A percentile compares a stretch with the other conserved stretches of the same genome.
Conservation (phyloP, 768 basidiomycete genomes). For the Leccinum variicolor region DNA sequence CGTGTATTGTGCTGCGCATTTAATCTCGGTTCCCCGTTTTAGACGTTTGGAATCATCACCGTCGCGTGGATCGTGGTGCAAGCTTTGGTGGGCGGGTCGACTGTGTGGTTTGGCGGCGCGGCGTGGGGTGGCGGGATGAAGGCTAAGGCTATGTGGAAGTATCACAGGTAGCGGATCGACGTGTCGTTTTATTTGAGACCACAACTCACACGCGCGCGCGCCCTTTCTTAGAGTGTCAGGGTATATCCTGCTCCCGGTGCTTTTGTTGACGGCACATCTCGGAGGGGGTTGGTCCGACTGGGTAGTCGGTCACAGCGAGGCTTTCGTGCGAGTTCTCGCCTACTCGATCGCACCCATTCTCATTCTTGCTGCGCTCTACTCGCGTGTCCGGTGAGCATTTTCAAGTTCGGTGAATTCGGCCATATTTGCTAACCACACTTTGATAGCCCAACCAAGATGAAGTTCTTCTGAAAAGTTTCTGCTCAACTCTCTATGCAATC, state of each 20-base stretch:
- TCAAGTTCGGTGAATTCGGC: neutral
- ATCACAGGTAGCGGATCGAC: slow-evolving; percentile 54
- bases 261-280: slow-evolving; percentile 62
- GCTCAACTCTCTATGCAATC: neutral
- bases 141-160: slow-evolving; percentile 80
- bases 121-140: slow-evolving; percentile 68
- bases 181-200: neutral
- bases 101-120: slow-evolving; percentile 71
- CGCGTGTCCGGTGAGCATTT: slow-evolving; percentile 48
- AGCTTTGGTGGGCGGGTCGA: slow-evolving; percentile 61
- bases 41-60: slow-evolving; percentile 66
- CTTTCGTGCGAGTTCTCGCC: slow-evolving; percentile 43
- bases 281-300: slow-evolving; percentile 71
- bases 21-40: neutral
- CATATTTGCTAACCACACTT: neutral
- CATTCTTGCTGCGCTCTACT: slow-evolving; percentile 40
- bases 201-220: neutral
- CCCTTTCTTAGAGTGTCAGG: slow-evolving; percentile 56
- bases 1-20: neutral
- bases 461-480: slow-evolving; percentile 36
- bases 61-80: slow-evolving; percentile 62
- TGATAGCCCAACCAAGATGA: slow-evolving; percentile 62
- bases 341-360: slow-evolving; percentile 55
- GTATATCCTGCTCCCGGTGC: slow-evolving; percentile 59
- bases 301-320: slow-evolving; percentile 38